A percentile compares a stretch with the other conserved stretches of the same genome.
These are phyloP conservation scores for Sugiyamaella novakii DNA, from an alignment of 1,139 yeast species.

Conservation along the genomic window DNA sequence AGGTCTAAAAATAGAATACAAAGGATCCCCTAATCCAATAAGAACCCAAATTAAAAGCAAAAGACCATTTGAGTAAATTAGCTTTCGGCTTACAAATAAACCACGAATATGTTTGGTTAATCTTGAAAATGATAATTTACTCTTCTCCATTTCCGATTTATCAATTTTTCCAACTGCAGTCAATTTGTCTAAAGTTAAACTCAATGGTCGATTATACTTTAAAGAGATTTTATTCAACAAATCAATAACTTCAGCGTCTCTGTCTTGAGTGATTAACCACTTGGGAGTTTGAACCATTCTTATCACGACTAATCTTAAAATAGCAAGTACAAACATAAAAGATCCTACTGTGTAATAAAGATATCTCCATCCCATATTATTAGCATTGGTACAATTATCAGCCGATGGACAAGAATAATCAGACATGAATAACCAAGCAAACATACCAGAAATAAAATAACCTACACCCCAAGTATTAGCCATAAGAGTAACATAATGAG, in stretches of 20 bases:
- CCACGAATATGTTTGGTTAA: slow-evolving; percentile 27
- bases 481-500: slow-evolving; percentile 54
- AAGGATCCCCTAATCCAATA: slow-evolving; percentile 55
- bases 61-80: slow-evolving; percentile 48
- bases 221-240: slow-evolving; percentile 25
- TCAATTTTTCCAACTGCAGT: slow-evolving; percentile 43
- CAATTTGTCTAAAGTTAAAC: slow-evolving; percentile 45
- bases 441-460: slow-evolving; percentile 53
- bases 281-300: slow-evolving; percentile 22
- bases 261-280: slow-evolving; percentile 52
- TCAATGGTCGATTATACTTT: slow-evolving; percentile 27
- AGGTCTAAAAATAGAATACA: slow-evolving; percentile 54
- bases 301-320: slow-evolving; percentile 19
- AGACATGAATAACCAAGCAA: slow-evolving; percentile 59
- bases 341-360: slow-evolving; percentile 19
- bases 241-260: slow-evolving; percentile 50
- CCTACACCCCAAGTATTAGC: slow-evolving; percentile 65
- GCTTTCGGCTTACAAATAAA: slow-evolving; percentile 45
- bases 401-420: slow-evolving; percentile 48
- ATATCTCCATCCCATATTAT: slow-evolving; percentile 61
- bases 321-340: slow-evolving; percentile 19
- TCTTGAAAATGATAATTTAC: slow-evolving; percentile 6
- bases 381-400: slow-evolving; percentile 48
- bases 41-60: slow-evolving; percentile 51
- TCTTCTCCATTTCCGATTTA: slow-evolving; percentile 3